Evolutionary conservation across 1,139 yeast species (phyloP).

Genomic region (Suhomyces bokatorum): DNA sequence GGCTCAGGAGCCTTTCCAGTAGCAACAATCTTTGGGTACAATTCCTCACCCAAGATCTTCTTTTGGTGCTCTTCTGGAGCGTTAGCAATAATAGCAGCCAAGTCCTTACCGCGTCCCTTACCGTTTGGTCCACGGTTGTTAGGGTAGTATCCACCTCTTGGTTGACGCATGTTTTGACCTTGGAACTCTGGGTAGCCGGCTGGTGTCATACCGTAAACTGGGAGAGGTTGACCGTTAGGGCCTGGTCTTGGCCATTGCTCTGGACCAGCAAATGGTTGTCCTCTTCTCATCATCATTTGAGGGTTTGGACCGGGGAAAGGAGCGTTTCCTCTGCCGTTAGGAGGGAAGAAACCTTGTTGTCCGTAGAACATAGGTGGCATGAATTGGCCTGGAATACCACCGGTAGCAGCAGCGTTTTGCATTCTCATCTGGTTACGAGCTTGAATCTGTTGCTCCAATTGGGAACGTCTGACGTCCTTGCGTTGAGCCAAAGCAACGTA

Average conservation of each 20-base stretch:
- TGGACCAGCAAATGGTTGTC: constrained; percentile 52
- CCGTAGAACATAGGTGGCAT: constrained; percentile 94
- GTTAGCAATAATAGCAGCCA: constrained; percentile 60
- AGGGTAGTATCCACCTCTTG: constrained; percentile 47
- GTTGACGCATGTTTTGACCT: constrained; percentile 48
- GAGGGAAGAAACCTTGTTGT: constrained; percentile 82
- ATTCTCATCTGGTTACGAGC: constrained; percentile 98
- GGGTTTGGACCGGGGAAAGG: constrained; percentile 82
- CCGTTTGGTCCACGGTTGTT: constrained; percentile 40
- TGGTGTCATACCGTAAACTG: constrained; percentile 84
- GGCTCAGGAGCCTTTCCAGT: constrained; percentile 85
- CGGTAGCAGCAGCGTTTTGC: constrained; percentile 89
- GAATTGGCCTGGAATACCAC: constrained; percentile 93
- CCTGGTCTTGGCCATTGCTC: constrained; percentile 79
- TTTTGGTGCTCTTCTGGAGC: constrained; percentile 88
- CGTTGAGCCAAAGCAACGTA: constrained; percentile 99
- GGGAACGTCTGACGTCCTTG: constrained; percentile 96
- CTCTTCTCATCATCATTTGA: constrained; percentile 82
- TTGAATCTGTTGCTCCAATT: constrained; percentile 95
- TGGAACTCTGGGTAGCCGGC: constrained; percentile 60
- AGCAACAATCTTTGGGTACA: constrained; percentile 90
- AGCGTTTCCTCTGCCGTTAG: constrained; percentile 77
- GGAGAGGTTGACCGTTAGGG: constrained; percentile 79
- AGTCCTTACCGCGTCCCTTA: constrained; percentile 42
- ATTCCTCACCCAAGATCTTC: constrained; percentile 96